Percentiles rank a stretch among this genome's conserved stretches.
Conservation (phyloP, 306 rosid genomes). For the Trichosanthes truncata region DNA sequence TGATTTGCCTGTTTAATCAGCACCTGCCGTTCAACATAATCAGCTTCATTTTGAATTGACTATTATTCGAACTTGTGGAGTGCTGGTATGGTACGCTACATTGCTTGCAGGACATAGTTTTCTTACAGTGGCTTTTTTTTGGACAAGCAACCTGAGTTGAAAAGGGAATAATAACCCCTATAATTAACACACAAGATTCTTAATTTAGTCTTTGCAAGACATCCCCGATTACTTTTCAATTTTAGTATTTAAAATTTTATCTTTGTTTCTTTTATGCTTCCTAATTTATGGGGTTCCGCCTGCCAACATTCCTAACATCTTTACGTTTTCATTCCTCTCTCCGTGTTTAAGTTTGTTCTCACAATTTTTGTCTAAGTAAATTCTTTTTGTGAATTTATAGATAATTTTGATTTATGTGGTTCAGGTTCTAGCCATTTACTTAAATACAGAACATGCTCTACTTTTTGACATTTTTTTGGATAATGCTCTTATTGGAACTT, state of each 20-base stretch:
- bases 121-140: neutral
- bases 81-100: conserved; percentile 5
- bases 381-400: neutral
- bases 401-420: neutral
- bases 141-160: neutral
- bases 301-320: neutral
- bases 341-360: neutral
- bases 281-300: neutral
- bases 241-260: neutral
- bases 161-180: neutral
- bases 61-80: conserved; percentile 3
- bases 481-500: neutral
- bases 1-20: conserved; percentile 1
- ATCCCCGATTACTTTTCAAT: neutral
- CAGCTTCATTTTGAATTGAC: conserved; percentile 6
- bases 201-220: neutral
- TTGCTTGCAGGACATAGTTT: neutral
- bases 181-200: neutral
- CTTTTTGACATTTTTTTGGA: neutral
- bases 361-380: neutral
- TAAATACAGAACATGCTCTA: neutral
- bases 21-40: conserved; percentile 3
- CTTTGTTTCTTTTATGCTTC: neutral
- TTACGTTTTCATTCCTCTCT: neutral
- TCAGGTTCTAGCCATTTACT: neutral